These are phyloP conservation scores for Fusarium buharicum DNA, from an alignment of 2,329 filamentous ascomycete genomes.

Conservation along the genomic window DNA sequence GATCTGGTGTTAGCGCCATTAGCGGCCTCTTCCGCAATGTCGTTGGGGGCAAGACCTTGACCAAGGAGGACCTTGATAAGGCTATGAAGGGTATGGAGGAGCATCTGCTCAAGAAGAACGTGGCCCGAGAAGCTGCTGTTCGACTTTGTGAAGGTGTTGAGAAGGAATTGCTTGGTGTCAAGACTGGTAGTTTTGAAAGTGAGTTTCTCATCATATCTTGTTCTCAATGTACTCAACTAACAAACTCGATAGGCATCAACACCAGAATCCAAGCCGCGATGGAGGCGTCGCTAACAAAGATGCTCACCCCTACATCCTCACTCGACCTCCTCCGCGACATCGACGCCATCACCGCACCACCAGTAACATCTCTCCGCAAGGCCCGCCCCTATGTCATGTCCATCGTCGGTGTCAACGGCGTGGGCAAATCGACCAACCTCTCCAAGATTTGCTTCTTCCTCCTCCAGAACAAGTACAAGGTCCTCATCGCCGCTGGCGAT, in stretches of 20 bases:
- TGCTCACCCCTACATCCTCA: slow-evolving; percentile 94
- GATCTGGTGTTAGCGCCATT: slow-evolving; percentile 82
- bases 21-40: slow-evolving; percentile 93
- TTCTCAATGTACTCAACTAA: background rate
- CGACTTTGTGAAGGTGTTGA: slow-evolving; percentile 92
- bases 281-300: slow-evolving; percentile 91
- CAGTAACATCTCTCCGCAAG: slow-evolving; percentile 69
- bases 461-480: slow-evolving; percentile 95
- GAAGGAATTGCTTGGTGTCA: slow-evolving; percentile 87
- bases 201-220: slow-evolving; percentile 24
- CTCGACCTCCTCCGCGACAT: slow-evolving; percentile 96
- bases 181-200: slow-evolving; percentile 90
- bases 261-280: slow-evolving; percentile 85
- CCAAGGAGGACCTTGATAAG: slow-evolving; percentile 87
- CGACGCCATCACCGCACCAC: slow-evolving; percentile 76
- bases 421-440: slow-evolving; percentile 97
- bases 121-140: slow-evolving; percentile 91
- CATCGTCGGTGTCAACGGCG: slow-evolving; percentile 97
- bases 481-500: slow-evolving; percentile 93
- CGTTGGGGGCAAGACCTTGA: slow-evolving; percentile 91
- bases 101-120: slow-evolving; percentile 93
- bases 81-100: slow-evolving; percentile 97
- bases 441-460: slow-evolving; percentile 99
- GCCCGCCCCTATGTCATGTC: slow-evolving; percentile 94
- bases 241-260: slow-evolving; percentile 70